Percentiles rank a stretch among this genome's conserved stretches.
Conservation (phyloP, 352 stramenopile genomes). For the Peronospora destructor region DNA sequence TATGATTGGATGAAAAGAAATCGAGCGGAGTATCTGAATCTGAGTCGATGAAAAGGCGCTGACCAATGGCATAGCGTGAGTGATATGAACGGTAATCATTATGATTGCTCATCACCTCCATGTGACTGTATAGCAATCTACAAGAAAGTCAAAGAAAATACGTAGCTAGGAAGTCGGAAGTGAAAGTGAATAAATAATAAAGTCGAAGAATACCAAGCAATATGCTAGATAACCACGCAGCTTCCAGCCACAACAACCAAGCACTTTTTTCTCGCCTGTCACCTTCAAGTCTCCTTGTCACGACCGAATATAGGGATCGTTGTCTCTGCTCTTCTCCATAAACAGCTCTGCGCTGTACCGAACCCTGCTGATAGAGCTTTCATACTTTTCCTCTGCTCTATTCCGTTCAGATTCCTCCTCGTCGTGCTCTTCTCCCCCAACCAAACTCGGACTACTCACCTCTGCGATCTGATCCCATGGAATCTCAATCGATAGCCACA, state of each 20-base stretch:
- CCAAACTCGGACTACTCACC: constrained; percentile 6
- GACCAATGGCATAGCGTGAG: too few species aligned
- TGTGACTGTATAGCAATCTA: too few species aligned
- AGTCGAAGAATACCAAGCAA: constrained; percentile 6
- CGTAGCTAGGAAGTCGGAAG: constrained; percentile 7
- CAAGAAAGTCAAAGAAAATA: neutral
- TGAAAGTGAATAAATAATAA: constrained; percentile 30
- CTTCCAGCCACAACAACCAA: too few species aligned
- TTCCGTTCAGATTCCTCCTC: constrained; percentile 3
- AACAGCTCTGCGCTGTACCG: constrained; percentile 11
- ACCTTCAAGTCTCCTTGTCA: too few species aligned
- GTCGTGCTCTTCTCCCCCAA: constrained; percentile 11
- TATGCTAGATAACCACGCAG: too few species aligned
- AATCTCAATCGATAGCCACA: constrained; percentile 38
- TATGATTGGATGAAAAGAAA: constrained; percentile 7
- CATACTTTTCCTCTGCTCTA: neutral
- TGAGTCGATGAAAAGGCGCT: constrained; percentile 3
- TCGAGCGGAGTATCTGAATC: neutral
- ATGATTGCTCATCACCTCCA: too few species aligned
- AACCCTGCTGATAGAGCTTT: constrained; percentile 6
- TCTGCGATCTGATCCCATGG: constrained; percentile 37
- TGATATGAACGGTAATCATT: too few species aligned
- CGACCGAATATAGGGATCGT: neutral
- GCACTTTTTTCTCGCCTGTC: too few species aligned
- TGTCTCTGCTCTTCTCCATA: constrained; percentile 16